phyloP scores from a whole-genome alignment of 2,329 filamentous ascomycete species.

The Phaeophleospora eucalypticola region DNA sequence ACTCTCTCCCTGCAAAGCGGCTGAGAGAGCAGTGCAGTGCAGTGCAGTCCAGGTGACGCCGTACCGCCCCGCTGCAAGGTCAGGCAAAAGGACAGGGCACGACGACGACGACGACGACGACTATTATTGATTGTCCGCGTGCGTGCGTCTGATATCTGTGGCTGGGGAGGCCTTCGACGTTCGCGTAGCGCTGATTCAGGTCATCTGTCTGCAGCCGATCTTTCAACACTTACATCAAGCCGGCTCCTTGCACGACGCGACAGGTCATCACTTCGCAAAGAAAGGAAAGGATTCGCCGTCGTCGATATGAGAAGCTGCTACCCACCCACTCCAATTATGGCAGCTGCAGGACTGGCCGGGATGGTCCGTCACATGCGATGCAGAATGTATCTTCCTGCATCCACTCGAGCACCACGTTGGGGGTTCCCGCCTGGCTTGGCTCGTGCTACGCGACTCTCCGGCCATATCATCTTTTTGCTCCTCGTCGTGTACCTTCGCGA shows the following conservation, averaged over 20 bases:
- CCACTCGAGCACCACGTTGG: not conserved
- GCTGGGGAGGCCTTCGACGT: no score
- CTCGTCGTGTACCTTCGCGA: not conserved
- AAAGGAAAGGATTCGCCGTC: not conserved
- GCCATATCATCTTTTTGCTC: not conserved
- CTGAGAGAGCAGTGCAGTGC: no score
- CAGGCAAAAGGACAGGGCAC: no score
- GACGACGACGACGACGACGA: no score
- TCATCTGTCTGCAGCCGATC: not conserved
- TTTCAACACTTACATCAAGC: not conserved
- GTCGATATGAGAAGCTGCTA: no score
- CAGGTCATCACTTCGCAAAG: not conserved
- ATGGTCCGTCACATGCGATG: no score
- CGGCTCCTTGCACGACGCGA: not conserved
- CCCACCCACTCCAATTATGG: not conserved
- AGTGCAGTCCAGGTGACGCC: no score
- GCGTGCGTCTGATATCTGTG: no score
- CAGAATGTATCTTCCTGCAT: not conserved
- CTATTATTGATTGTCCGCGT: no score
- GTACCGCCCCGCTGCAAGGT: no score
- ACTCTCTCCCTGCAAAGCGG: no score
- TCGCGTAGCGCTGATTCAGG: no score
- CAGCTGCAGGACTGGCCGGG: not conserved
- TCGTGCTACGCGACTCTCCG: not conserved
- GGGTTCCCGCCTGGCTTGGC: not conserved